A percentile compares a stretch with the other conserved stretches of the same genome.
These are phyloP conservation scores for Vanrija sp. DNA, from an alignment of 1,284 basidiomycete species.

Conservation along the genomic window DNA sequence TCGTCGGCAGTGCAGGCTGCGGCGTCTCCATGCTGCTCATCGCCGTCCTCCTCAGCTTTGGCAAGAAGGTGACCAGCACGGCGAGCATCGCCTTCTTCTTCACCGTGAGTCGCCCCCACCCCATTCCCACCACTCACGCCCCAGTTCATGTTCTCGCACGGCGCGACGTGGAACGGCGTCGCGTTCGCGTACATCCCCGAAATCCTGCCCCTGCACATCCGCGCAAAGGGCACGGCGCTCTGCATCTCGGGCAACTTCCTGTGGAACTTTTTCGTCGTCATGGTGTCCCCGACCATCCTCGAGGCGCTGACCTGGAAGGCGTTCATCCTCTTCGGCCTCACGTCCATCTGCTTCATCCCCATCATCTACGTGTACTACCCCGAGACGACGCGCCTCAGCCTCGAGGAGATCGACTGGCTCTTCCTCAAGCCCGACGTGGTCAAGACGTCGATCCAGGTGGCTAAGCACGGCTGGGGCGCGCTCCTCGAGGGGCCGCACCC, in stretches of 20 bases:
- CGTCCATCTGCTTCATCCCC: slow-evolving; percentile 22
- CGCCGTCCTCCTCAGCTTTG: slow-evolving; percentile 9
- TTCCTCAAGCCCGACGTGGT: slow-evolving; percentile 1
- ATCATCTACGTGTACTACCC: slow-evolving; percentile 33
- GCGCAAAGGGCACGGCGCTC: slow-evolving; percentile 29
- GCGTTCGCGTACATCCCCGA: slow-evolving; percentile 34
- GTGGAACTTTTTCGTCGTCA: slow-evolving; percentile 24
- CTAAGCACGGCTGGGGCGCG: slow-evolving; percentile 3
- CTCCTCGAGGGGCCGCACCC: too few species aligned
- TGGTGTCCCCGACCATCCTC: slow-evolving; percentile 28
- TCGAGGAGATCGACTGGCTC: slow-evolving; percentile 30
- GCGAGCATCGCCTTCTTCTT: slow-evolving; percentile 7
- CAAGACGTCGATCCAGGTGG: not conserved
- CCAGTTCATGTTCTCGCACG: too few species aligned
- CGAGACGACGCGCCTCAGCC: slow-evolving; percentile 28
- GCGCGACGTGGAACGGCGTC: slow-evolving; percentile 31
- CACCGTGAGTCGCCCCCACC: slow-evolving; percentile 1
- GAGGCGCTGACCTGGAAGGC: slow-evolving; percentile 22
- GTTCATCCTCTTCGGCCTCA: slow-evolving; percentile 25
- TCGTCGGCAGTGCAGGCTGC: not conserved
- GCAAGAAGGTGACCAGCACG: slow-evolving; percentile 2
- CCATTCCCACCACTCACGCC: too few species aligned
- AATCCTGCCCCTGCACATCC: slow-evolving; percentile 28
- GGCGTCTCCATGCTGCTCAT: slow-evolving; percentile 11
- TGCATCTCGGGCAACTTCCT: slow-evolving; percentile 29